A percentile compares a stretch with the other conserved stretches of the same genome.
These are phyloP conservation scores for Colletotrichum musicola DNA, from an alignment of 2,329 filamentous ascomycete species.

Conservation along the genomic window DNA sequence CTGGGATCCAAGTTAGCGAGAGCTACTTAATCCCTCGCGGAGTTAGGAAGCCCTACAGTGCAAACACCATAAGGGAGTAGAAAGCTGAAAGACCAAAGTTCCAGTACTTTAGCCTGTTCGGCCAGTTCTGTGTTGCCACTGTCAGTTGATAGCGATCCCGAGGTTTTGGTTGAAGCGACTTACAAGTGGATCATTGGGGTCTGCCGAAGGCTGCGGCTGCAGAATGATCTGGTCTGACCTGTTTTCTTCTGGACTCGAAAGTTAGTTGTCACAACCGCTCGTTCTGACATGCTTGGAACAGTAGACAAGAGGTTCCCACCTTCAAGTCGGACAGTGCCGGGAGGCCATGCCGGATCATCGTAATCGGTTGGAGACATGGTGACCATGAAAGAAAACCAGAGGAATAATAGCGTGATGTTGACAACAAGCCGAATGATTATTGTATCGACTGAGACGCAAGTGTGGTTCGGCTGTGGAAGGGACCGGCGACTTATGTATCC, in stretches of 20 bases:
- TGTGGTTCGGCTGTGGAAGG: too few species aligned
- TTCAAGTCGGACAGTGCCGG: slow-evolving; percentile 1
- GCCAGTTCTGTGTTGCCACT: neutral
- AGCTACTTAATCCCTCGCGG: neutral
- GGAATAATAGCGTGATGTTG: too few species aligned
- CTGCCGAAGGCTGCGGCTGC: neutral
- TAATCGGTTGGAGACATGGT: neutral
- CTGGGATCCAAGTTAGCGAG: neutral
- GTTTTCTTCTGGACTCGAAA: neutral
- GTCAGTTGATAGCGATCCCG: neutral
- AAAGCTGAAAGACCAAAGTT: slow-evolving; percentile 7
- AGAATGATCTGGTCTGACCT: neutral
- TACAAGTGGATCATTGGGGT: slow-evolving; percentile 4
- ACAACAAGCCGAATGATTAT: too few species aligned
- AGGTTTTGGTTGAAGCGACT: neutral
- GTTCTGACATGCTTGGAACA: too few species aligned
- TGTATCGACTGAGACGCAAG: too few species aligned
- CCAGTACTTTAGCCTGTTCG: neutral
- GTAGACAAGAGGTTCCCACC: neutral
- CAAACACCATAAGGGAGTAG: slow-evolving; percentile 4
- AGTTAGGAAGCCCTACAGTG: neutral
- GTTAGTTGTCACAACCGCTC: neutral
- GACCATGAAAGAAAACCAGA: neutral
- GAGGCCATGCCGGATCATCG: slow-evolving; percentile 4
- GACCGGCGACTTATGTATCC: too few species aligned